Percentiles rank a stretch among this genome's conserved stretches.
Evolutionary conservation across 768 basidiomycete genomes (phyloP).

Genomic region (Lactifluus volemus): DNA sequence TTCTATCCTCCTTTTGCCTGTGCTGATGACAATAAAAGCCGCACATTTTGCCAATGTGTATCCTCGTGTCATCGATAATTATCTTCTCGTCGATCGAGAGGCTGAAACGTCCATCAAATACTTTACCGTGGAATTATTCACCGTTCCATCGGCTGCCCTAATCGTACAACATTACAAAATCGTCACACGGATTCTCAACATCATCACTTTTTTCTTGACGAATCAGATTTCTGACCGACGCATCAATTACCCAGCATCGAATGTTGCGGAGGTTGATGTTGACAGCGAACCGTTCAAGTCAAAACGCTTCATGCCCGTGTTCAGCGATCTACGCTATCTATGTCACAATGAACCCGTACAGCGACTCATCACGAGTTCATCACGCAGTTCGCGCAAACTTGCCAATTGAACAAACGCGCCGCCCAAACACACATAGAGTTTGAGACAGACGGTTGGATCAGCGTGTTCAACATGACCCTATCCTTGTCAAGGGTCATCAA

Average conservation of each 20-base stretch:
- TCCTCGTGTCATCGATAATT: slow-evolving; percentile 79
- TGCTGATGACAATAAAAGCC: slow-evolving; percentile 36
- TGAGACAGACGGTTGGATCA: slow-evolving; percentile 97
- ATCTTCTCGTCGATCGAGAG: slow-evolving; percentile 88
- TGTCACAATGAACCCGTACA: slow-evolving; percentile 78
- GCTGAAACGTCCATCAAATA: slow-evolving; percentile 93
- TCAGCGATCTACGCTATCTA: slow-evolving; percentile 81
- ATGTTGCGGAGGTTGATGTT: slow-evolving; percentile 48
- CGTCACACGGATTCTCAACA: slow-evolving; percentile 65
- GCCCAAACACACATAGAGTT: slow-evolving; percentile 84
- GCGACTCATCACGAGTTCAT: slow-evolving; percentile 57
- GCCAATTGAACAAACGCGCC: slow-evolving; percentile 79
- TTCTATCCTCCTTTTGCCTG: background rate
- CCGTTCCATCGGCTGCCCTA: slow-evolving; percentile 75
- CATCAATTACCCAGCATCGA: slow-evolving; percentile 37
- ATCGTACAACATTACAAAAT: slow-evolving; percentile 69
- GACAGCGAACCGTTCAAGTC: slow-evolving; percentile 86
- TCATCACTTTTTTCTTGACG: slow-evolving; percentile 89
- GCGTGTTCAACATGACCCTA: slow-evolving; percentile 90
- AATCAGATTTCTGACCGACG: slow-evolving; percentile 75
- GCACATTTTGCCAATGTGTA: slow-evolving; percentile 82
- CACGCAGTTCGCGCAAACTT: slow-evolving; percentile 61
- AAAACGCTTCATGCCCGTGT: slow-evolving; percentile 93
- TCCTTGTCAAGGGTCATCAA: slow-evolving; percentile 85
- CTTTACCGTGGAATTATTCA: slow-evolving; percentile 88